Evolutionary conservation across 495 filamentous ascomycete genomes (phyloP).

Genomic region (Lindgomyces ingoldianus): DNA sequence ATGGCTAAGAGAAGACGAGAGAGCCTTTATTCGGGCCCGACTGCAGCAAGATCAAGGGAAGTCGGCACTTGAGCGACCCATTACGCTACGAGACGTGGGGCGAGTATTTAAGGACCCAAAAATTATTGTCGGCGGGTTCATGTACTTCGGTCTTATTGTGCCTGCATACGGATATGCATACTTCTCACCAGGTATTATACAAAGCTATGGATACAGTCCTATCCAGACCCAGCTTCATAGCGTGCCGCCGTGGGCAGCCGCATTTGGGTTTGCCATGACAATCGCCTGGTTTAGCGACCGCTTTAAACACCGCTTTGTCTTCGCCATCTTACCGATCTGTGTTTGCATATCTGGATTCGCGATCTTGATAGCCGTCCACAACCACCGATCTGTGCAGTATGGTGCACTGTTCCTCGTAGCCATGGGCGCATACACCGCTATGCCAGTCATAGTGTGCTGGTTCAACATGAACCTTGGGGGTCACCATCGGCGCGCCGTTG

Average conservation of each 20-base stretch:
- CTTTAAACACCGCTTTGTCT: conserved; percentile 43
- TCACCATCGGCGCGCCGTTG: conserved; percentile 80
- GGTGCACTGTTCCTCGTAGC: conserved; percentile 48
- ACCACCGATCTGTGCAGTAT: conserved; percentile 43
- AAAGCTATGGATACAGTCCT: conserved; percentile 47
- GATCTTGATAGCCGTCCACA: conserved; percentile 47
- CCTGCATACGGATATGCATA: conserved; percentile 78
- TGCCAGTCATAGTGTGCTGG: conserved; percentile 89
- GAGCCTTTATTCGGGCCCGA: conserved; percentile 69
- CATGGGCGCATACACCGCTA: conserved; percentile 57
- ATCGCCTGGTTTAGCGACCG: conserved; percentile 43
- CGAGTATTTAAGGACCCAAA: conserved; percentile 71
- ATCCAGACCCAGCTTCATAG: conserved; percentile 55
- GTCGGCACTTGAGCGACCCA: conserved; percentile 61
- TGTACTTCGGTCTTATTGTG: conserved; percentile 89
- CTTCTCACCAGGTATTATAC: conserved; percentile 64
- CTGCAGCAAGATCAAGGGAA: conserved; percentile 75
- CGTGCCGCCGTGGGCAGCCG: conserved; percentile 51
- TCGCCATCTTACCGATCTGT: conserved; percentile 42
- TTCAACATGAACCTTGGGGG: conserved; percentile 91
- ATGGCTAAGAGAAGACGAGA: conserved; percentile 76
- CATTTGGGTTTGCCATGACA: conserved; percentile 48
- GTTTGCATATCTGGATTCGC: conserved; percentile 51
- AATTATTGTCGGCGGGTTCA: conserved; percentile 75
- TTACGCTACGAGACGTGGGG: conserved; percentile 64